Percentiles rank a stretch among this genome's conserved stretches.
Evolutionary conservation across 768 basidiomycete species (phyloP).

Genomic region (Lenzites betulinus): DNA sequence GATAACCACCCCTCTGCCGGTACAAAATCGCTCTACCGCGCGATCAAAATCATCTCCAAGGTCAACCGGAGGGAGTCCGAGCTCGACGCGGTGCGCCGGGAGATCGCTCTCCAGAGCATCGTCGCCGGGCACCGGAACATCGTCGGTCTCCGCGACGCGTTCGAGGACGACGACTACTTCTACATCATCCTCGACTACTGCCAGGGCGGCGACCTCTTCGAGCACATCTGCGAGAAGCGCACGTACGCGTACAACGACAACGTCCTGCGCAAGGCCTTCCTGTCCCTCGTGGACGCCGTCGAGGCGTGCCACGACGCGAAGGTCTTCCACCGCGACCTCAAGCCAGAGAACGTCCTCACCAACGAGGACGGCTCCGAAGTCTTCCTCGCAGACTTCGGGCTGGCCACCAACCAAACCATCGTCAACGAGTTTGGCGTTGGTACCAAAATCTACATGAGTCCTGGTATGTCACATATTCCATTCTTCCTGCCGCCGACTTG

Average conservation of each 20-base stretch:
- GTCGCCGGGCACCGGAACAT: conserved; percentile 63
- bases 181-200: conserved; percentile 64
- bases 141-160: conserved; percentile 64
- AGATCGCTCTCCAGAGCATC: conserved; percentile 58
- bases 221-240: conserved; percentile 39
- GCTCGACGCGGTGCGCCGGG: conserved; percentile 51
- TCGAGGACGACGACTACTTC: conserved; percentile 61
- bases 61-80: conserved; percentile 3
- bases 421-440: conserved; percentile 26
- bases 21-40: conserved; percentile 10
- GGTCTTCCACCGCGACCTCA: conserved; percentile 97
- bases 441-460: conserved; percentile 27
- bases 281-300: conserved; percentile 56
- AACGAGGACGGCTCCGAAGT: conserved; percentile 42
- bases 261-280: conserved; percentile 34
- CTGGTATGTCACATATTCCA: conserved; percentile 22
- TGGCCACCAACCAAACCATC: conserved; percentile 24
- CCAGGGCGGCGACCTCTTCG: conserved; percentile 48
- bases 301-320: conserved; percentile 49
- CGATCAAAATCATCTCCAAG: conserved; percentile 28
- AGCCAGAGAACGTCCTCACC: conserved; percentile 93
- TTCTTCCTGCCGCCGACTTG: not conserved
- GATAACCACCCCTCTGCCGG: conserved; percentile 35
- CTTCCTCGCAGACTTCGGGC: conserved; percentile 49
- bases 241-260: conserved; percentile 33